Evolutionary conservation across 1,284 basidiomycete species (phyloP).

Genomic region (Bjerkandera adusta): DNA sequence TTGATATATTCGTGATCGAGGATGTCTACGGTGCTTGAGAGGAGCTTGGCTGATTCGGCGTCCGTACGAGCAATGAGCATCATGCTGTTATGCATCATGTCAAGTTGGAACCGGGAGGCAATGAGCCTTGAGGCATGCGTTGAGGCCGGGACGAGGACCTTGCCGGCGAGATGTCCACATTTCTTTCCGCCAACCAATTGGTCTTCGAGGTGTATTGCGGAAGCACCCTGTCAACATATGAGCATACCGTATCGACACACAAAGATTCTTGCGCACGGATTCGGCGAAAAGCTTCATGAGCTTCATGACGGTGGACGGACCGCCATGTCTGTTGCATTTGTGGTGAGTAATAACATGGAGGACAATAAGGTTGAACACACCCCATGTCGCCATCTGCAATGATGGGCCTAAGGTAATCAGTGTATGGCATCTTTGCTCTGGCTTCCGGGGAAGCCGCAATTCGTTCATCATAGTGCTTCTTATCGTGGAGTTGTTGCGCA

Average conservation of each 20-base stretch:
- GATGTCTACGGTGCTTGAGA: conserved; percentile 82
- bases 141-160: conserved; percentile 88
- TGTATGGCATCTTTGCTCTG: conserved; percentile 65
- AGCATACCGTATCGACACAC: not conserved
- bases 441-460: conserved; percentile 63
- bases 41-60: conserved; percentile 85
- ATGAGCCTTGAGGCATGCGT: conserved; percentile 84
- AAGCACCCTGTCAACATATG: conserved; percentile 60
- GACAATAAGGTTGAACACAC: conserved; percentile 40
- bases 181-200: conserved; percentile 92
- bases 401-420: conserved; percentile 92
- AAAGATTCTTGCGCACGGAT: conserved; percentile 47
- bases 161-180: conserved; percentile 93
- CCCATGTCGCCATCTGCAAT: conserved; percentile 95
- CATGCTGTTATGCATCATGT: conserved; percentile 86
- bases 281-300: conserved; percentile 91
- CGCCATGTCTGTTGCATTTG: conserved; percentile 66
- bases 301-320: conserved; percentile 96
- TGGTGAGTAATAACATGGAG: not conserved
- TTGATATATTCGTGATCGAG: conserved; percentile 77
- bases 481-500: conserved; percentile 84
- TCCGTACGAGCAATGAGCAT: conserved; percentile 90
- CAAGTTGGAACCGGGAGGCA: conserved; percentile 84
- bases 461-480: conserved; percentile 85
- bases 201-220: conserved; percentile 90